Base-by-base conservation (phyloP, 768 basidiomycete species). In the Lanmaoa rubissima region DNA sequence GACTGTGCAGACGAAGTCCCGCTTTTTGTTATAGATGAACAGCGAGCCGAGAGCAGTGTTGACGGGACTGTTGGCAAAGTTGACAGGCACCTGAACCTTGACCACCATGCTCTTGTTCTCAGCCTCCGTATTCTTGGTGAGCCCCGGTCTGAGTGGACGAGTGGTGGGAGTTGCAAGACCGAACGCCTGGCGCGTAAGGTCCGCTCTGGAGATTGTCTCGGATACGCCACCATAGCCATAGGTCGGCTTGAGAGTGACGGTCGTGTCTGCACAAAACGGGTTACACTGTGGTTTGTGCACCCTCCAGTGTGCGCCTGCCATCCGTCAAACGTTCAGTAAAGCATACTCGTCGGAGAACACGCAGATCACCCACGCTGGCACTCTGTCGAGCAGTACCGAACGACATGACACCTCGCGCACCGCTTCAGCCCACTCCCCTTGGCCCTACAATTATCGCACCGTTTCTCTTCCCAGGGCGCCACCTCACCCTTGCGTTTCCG, bases 11-110 rank as follows among this genome's bases (percentile, higher is more conserved):
- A 79, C 72, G 38, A 86, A 79, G 53, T 83, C 76, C 10, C 80
- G 72, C 61, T 80, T 83, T 67, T 79, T 79, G 47, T 75, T 79
- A 60, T 84, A 86, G 28, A 85, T 73, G 35, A 78, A 61, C 21
- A 82, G 56, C 53, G 70, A 57, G 3, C 64, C 75, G 8, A 58
- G 51, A 26, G 17, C 54, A 24, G 59, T 24, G 8, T 28, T 21
- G 45, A 45, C 8, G 16, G 61, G 57, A 24, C 1, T 58, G 40
- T 55, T 55, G 21, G 36, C 12, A 8, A 1, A 14, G 2, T 53
- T 57, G 45, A 69, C 69, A 0, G 82, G 79, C 0, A 81, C 70
- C 60, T 86, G 83, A 0, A 83, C 72, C 67, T 86, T 86, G 71
- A 86, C 73, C 48, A 83, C 67, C 59, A 83, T 65, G 38, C 64